Evolutionary conservation across 192 early-diverging fungal species (phyloP), one percentile per base, ranked within the genome.

Genomic region (Coemansia furcata): DNA sequence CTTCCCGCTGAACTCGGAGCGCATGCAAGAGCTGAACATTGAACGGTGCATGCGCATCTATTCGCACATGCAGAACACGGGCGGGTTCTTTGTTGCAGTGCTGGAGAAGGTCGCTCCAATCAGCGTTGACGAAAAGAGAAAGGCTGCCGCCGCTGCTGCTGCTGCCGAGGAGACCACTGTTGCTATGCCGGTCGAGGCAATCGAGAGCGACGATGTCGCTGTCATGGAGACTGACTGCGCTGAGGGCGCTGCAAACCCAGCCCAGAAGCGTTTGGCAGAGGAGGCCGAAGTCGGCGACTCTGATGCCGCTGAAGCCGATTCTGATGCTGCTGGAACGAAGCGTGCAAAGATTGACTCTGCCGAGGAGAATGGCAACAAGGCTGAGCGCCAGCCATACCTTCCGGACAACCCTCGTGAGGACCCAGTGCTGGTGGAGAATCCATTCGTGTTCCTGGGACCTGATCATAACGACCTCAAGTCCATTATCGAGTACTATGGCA

Each of bases 61-160:
- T 72, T 95, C 98, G 60, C 91, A 93, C 60, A 69, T 89, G 62
- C 98, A 99, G 84, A 90, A 99, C 83, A 97, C 95, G 9, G 98
- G 98, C 47, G 98, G 94, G 12, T 99, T 99, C 84, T 99, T 99
- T 86, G 91, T 99, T 21, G 95, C 95, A 32, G 93, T 98, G 9
- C 84, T 99, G 59, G 88, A 95, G 79, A 99, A 99, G 85, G 88
- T 90, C 8, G 85, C 74, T 2, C 88, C 90, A 17, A 87, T 88
- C 64, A 89, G 89, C 60, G 63, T 75, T 19, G 76, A 81, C 36
- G 76, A 86, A 63, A 50, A 55, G 67, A 73, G 64, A 40, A 68
- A 69, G 47, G 72, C 81, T 26, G 19, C 29, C 32, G 54, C n/a
- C 6, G 32, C 4, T 3, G 54, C 40, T 6, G 60, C 52, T 26